These are phyloP conservation scores for Onygenales sp. DNA, from an alignment of 2,329 filamentous ascomycete genomes.

Conservation along the genomic window DNA sequence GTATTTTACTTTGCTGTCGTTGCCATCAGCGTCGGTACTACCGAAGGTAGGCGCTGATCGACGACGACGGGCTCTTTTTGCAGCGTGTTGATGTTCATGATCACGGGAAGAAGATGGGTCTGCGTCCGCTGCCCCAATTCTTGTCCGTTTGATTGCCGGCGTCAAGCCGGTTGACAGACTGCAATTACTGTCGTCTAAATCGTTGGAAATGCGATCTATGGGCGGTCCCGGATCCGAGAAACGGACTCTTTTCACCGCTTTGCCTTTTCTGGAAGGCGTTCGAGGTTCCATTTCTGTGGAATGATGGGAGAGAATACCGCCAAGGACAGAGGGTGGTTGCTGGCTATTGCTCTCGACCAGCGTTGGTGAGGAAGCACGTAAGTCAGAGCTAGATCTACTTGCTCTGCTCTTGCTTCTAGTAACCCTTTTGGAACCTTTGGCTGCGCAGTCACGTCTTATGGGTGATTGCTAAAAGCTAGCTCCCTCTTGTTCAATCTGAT, in stretches of 20 bases:
- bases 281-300: neutral
- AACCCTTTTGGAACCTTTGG: neutral
- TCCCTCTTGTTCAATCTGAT: neutral
- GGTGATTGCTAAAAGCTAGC: no score
- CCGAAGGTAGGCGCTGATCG: slow-evolving; percentile 24
- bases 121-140: slow-evolving; percentile 14
- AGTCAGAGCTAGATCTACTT: neutral
- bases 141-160: slow-evolving; percentile 31
- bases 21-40: slow-evolving; percentile 8
- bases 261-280: neutral
- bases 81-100: slow-evolving; percentile 5
- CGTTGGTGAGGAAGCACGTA: neutral
- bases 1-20: neutral
- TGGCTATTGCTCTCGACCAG: neutral
- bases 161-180: slow-evolving; percentile 34
- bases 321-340: neutral
- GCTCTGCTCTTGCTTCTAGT: neutral
- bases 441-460: neutral
- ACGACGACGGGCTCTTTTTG: slow-evolving; percentile 15
- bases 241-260: slow-evolving; percentile 30
- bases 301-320: neutral
- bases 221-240: slow-evolving; percentile 35
- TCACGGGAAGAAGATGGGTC: slow-evolving; percentile 9
- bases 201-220: slow-evolving; percentile 3
- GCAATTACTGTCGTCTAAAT: slow-evolving; percentile 4